Evolutionary conservation across 768 basidiomycete genomes (phyloP).

Genomic region (Exidia glandulosa): DNA sequence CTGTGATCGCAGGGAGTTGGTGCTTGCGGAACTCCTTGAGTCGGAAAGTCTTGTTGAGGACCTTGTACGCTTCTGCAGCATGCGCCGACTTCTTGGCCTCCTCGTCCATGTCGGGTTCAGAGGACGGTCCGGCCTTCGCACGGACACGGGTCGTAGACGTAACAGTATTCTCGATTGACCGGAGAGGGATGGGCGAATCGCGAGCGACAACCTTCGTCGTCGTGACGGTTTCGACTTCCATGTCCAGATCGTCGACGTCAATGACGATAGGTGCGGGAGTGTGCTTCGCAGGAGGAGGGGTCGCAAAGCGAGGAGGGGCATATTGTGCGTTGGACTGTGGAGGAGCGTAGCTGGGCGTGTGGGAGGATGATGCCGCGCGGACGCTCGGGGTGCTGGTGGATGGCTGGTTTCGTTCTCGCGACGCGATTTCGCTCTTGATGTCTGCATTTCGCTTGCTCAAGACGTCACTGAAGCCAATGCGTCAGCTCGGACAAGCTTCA

Average conservation of each 20-base stretch:
- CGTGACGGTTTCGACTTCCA: conserved; percentile 10
- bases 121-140: neutral
- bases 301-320: conserved; percentile 32
- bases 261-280: conserved; percentile 29
- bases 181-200: neutral
- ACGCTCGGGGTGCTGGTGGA: neutral
- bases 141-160: conserved; percentile 1
- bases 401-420: neutral
- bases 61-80: conserved; percentile 41
- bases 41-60: conserved; percentile 49
- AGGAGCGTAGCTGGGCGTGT: neutral
- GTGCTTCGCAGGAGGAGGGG: conserved; percentile 33
- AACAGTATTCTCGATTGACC: conserved; percentile 21
- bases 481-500: neutral
- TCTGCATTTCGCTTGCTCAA: conserved; percentile 27
- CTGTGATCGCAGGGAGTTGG: conserved; percentile 79
- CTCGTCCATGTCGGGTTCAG: neutral
- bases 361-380: neutral
- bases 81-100: conserved; percentile 14
- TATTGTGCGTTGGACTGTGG: conserved; percentile 6
- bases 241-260: conserved; percentile 18
- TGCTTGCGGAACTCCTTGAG: conserved; percentile 64
- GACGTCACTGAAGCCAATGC: conserved; percentile 19
- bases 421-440: conserved; percentile 24
- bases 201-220: neutral